These are phyloP conservation scores for Pisolithus tinctorius DNA, from an alignment of 768 basidiomycete species.

Conservation along the genomic window DNA sequence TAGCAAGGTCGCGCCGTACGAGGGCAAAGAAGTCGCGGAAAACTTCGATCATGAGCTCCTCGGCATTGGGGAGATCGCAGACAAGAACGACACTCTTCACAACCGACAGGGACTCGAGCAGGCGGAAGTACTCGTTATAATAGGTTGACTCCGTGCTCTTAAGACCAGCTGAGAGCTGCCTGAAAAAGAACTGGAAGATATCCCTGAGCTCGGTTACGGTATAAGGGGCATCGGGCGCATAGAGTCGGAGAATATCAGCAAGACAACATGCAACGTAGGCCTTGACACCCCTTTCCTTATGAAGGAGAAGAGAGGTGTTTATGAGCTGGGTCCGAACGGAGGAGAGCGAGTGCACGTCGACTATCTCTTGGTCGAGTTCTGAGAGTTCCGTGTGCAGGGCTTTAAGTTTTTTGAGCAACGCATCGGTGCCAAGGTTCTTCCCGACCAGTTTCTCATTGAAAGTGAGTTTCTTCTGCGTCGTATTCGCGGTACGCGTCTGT, in stretches of 20 bases:
- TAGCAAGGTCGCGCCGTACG: constrained; percentile 64
- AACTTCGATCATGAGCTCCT: constrained; percentile 76
- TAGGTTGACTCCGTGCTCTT: constrained; percentile 75
- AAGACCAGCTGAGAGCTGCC: constrained; percentile 71
- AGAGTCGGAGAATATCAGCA: constrained; percentile 87
- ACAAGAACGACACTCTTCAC: constrained; percentile 94
- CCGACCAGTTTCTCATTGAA: constrained; percentile 81
- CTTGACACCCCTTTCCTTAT: constrained; percentile 95
- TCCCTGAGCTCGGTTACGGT: constrained; percentile 83
- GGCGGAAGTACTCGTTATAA: constrained; percentile 88
- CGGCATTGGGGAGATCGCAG: constrained; percentile 82
- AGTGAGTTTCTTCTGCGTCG: constrained; percentile 52
- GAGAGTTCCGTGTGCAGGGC: constrained; percentile 70
- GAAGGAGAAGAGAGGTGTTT: constrained; percentile 71
- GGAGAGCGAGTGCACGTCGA: constrained; percentile 68
- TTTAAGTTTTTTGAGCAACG: constrained; percentile 81
- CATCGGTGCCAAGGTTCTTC: constrained; percentile 74
- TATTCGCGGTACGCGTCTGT: constrained; percentile 56
- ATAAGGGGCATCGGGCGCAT: constrained; percentile 96
- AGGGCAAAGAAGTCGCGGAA: constrained; percentile 82
- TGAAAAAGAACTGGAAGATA: constrained; percentile 95
- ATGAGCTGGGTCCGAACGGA: constrained; percentile 75
- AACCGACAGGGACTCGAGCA: constrained; percentile 88
- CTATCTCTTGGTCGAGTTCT: constrained; percentile 79
- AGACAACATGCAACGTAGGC: constrained; percentile 92